Evolutionary conservation across 1,139 yeast species (phyloP).

Genomic region (Candida sanyaensis): DNA sequence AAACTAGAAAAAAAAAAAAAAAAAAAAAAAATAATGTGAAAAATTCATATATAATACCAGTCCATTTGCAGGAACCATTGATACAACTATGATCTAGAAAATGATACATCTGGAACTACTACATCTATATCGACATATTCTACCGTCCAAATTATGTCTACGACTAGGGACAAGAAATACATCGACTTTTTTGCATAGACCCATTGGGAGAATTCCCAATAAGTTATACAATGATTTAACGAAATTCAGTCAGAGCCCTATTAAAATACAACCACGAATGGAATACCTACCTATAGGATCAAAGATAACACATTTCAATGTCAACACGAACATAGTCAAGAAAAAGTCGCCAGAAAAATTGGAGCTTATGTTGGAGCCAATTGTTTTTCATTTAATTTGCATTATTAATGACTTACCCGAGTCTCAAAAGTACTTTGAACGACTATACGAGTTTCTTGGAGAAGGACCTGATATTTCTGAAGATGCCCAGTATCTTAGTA

Average conservation of each 20-base stretch:
- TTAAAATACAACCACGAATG: constrained; percentile 13
- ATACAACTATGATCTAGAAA: neutral
- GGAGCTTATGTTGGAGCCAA: constrained; percentile 12
- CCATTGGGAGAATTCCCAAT: constrained; percentile 12
- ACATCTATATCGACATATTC: neutral
- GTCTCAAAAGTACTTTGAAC: neutral
- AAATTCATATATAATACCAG: neutral
- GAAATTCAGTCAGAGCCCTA: constrained; percentile 5
- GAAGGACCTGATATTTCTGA: neutral
- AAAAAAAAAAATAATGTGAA: constrained; percentile 1
- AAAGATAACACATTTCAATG: neutral
- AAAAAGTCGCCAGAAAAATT: constrained; percentile 11
- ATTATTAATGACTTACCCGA: constrained; percentile 5
- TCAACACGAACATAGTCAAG: constrained; percentile 4
- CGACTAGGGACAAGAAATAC: constrained; percentile 3
- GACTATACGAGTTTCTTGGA: neutral
- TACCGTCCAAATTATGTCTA: neutral
- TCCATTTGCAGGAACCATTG: no score
- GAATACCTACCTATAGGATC: constrained; percentile 11
- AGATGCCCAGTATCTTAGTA: neutral
- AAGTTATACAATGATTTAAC: constrained; percentile 12
- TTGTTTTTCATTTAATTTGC: constrained; percentile 12
- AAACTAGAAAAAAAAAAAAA: neutral
- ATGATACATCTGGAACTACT: neutral
- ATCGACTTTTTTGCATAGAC: constrained; percentile 10